Percentiles rank a stretch among this genome's conserved stretches.
Evolutionary conservation across 2,329 filamentous ascomycete genomes (phyloP).

Genomic region (Fusarium mundagurra): DNA sequence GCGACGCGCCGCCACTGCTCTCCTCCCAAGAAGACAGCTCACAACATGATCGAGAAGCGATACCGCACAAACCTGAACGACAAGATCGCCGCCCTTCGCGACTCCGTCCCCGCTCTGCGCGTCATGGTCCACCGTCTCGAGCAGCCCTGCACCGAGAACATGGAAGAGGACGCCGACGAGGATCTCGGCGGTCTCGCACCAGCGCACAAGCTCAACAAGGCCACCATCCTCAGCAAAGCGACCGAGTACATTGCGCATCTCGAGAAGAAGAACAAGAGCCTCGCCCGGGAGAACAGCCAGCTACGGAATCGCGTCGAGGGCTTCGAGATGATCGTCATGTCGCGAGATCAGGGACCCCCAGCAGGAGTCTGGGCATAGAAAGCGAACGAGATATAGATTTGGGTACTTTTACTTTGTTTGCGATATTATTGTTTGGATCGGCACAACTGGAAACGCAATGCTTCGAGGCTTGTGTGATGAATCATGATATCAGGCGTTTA

Average conservation of each 20-base stretch:
- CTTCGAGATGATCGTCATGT: constrained; percentile 46
- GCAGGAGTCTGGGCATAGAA: constrained; percentile 42
- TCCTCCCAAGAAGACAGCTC: constrained; percentile 81
- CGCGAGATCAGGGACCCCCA: constrained; percentile 37
- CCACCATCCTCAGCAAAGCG: constrained; percentile 69
- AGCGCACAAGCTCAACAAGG: constrained; percentile 93
- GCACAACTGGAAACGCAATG: constrained; percentile 18
- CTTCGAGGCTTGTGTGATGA: constrained; percentile 37
- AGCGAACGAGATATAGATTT: neutral
- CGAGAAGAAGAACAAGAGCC: constrained; percentile 48
- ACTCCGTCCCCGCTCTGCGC: constrained; percentile 87
- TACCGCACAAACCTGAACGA: constrained; percentile 96
- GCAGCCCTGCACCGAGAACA: constrained; percentile 68
- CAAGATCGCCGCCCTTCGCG: constrained; percentile 88
- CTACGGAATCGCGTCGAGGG: constrained; percentile 45
- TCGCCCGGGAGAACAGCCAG: constrained; percentile 47
- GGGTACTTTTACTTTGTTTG: constrained; percentile 6
- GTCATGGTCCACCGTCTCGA: constrained; percentile 72
- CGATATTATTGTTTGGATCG: constrained; percentile 21
- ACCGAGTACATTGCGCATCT: constrained; percentile 52
- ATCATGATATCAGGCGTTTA: constrained; percentile 43
- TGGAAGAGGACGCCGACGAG: constrained; percentile 72
- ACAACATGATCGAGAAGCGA: constrained; percentile 96
- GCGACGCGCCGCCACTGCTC: constrained; percentile 44
- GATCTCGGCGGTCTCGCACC: constrained; percentile 77